phyloP scores from a whole-genome alignment of 805 yeast species.

The Schwanniomyces occidentalis region DNA sequence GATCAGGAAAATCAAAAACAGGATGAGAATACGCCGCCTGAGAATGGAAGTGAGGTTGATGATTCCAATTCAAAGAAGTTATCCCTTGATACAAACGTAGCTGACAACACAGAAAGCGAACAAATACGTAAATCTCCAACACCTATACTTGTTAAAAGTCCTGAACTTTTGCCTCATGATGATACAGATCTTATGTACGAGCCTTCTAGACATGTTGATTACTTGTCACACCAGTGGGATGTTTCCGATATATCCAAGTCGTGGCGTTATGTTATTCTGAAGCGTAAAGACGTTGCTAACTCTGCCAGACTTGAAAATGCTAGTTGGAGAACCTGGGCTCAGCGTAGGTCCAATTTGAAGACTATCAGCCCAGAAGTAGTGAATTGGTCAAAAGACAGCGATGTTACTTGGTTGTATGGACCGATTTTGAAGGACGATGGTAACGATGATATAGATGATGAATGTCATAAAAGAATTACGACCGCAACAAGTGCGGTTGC shows the following conservation, averaged over 20 bases:
- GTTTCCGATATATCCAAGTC: constrained; percentile 90
- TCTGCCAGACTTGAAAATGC: constrained; percentile 53
- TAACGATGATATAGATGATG: constrained; percentile 18
- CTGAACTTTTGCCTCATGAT: constrained; percentile 64
- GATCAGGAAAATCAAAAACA: constrained; percentile 14
- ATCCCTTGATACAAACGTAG: neutral
- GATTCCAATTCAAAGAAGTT: neutral
- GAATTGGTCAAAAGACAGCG: constrained; percentile 96
- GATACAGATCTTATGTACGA: constrained; percentile 78
- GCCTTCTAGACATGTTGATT: constrained; percentile 91
- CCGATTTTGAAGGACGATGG: constrained; percentile 62
- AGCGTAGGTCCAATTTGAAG: constrained; percentile 59
- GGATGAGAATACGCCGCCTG: constrained; percentile 4
- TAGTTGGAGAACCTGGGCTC: constrained; percentile 95
- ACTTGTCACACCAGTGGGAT: constrained; percentile 93
- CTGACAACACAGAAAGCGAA: constrained; percentile 2
- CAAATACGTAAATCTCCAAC: constrained; percentile 7
- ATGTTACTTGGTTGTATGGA: constrained; percentile 97
- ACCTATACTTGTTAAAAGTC: constrained; percentile 20
- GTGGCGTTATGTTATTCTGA: constrained; percentile 88
- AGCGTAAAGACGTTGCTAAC: constrained; percentile 78
- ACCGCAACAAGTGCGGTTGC: constrained; percentile 46
- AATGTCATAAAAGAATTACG: constrained; percentile 14
- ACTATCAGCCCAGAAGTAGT: constrained; percentile 90
- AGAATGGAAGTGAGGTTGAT: constrained; percentile 5